Conservation (phyloP, 2,329 filamentous ascomycete genomes). For the Talaromyces sp. region DNA sequence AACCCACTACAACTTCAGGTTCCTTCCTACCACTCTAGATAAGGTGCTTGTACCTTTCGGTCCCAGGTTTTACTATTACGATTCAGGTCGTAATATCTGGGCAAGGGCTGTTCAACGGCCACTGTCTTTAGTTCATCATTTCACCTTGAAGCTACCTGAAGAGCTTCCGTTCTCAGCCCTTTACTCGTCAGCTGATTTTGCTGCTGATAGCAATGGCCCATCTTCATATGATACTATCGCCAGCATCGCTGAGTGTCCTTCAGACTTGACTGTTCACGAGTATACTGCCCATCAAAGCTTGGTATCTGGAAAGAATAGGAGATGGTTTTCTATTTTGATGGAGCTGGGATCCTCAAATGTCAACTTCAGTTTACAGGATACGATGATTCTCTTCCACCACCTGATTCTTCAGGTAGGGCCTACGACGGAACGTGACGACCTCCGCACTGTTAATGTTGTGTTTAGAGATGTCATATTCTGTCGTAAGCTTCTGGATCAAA, state of each 20-base stretch:
- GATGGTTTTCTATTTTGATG: conserved; percentile 51
- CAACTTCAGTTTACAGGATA: conserved; percentile 59
- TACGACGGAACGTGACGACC: conserved; percentile 26
- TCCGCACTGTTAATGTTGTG: conserved; percentile 51
- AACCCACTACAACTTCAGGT: conserved; percentile 50
- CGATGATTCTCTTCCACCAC: conserved; percentile 51
- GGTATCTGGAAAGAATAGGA: conserved; percentile 42
- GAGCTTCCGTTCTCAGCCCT: conserved; percentile 39
- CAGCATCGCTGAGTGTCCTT: conserved; percentile 48
- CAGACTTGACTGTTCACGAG: conserved; percentile 49
- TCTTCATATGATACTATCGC: conserved; percentile 53
- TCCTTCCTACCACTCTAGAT: conserved; percentile 43
- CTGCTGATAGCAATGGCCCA: conserved; percentile 39
- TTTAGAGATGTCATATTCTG: conserved; percentile 56
- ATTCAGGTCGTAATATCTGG: neutral
- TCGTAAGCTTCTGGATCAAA: conserved; percentile 46
- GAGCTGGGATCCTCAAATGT: conserved; percentile 56
- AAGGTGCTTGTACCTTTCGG: conserved; percentile 16
- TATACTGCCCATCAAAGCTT: conserved; percentile 50
- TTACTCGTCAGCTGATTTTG: conserved; percentile 25
- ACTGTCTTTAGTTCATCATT: conserved; percentile 52
- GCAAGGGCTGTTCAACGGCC: conserved; percentile 45
- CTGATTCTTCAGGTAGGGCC: conserved; percentile 60
- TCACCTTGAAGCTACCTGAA: conserved; percentile 38
- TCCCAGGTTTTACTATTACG: neutral